Percentiles rank a stretch among this genome's conserved stretches.
Conservation (phyloP, 2,329 filamentous ascomycete genomes). For the Penicillium italicum region DNA sequence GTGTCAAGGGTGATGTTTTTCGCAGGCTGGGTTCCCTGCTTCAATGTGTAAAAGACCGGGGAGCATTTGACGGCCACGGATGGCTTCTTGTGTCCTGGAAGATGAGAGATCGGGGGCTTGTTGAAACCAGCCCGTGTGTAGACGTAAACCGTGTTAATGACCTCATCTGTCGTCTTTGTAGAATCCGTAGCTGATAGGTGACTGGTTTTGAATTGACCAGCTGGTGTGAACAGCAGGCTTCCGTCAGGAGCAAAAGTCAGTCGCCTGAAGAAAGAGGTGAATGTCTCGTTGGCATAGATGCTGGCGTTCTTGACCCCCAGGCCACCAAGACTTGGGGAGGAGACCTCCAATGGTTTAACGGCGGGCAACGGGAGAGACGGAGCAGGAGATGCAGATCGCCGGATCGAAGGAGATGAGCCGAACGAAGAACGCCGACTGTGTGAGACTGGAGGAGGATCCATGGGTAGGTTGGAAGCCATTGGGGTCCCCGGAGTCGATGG, state of each 20-base stretch:
- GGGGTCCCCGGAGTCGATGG: slow-evolving; percentile 93
- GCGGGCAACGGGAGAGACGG: slow-evolving; percentile 91
- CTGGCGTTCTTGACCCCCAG: slow-evolving; percentile 75
- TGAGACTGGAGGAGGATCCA: slow-evolving; percentile 92
- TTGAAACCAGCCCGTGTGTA: slow-evolving; percentile 96
- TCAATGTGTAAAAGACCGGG: slow-evolving; percentile 78
- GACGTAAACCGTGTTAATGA: slow-evolving; percentile 97
- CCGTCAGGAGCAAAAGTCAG: slow-evolving; percentile 94
- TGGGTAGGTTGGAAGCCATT: slow-evolving; percentile 80
- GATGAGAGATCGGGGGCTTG: slow-evolving; percentile 89
- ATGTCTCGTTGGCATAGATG: slow-evolving; percentile 92
- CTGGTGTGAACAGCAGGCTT: slow-evolving; percentile 87
- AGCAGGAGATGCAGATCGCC: slow-evolving; percentile 86
- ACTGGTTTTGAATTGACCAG: slow-evolving; percentile 87
- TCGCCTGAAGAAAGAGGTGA: slow-evolving; percentile 94
- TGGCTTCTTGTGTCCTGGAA: slow-evolving; percentile 96
- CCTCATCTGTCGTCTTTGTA: slow-evolving; percentile 73
- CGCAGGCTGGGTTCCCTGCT: slow-evolving; percentile 64
- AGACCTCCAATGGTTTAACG: slow-evolving; percentile 89
- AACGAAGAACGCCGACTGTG: slow-evolving; percentile 95
- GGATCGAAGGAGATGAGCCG: slow-evolving; percentile 68
- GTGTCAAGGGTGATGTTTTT: slow-evolving; percentile 95
- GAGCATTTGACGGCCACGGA: slow-evolving; percentile 95
- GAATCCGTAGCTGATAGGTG: slow-evolving; percentile 63
- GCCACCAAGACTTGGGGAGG: slow-evolving; percentile 65